A percentile compares a stretch with the other conserved stretches of the same genome.
Conservation (phyloP, 805 yeast genomes). For the Blastobotrys mokoenaii region DNA sequence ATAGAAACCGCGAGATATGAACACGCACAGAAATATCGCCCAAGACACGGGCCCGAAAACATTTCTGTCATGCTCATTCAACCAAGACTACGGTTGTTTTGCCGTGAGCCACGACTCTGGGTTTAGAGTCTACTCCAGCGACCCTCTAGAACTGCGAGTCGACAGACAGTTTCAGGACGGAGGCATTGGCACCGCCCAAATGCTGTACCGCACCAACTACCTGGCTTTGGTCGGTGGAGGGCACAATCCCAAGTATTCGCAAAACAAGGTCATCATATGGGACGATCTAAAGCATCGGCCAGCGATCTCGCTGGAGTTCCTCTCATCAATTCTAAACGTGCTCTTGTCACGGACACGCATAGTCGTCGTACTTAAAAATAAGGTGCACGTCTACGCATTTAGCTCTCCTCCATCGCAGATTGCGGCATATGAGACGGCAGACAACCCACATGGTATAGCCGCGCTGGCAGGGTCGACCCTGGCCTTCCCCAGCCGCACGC, state of each 20-base stretch:
- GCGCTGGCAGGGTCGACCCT: constrained; percentile 46
- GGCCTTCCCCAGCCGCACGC: constrained; percentile 69
- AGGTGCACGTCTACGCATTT: constrained; percentile 70
- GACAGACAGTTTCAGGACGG: constrained; percentile 40
- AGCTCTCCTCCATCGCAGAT: constrained; percentile 68
- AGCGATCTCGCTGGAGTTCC: constrained; percentile 66
- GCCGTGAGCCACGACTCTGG: constrained; percentile 76
- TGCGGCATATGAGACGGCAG: constrained; percentile 54
- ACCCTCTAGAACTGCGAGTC: constrained; percentile 75
- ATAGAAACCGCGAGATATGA: constrained; percentile 8
- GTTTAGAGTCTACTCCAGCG: constrained; percentile 75
- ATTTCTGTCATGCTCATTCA: constrained; percentile 58
- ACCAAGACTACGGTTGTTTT: constrained; percentile 87
- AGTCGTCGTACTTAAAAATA: constrained; percentile 59
- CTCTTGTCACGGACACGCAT: constrained; percentile 68
- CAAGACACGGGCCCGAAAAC: constrained; percentile 6
- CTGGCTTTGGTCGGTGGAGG: constrained; percentile 91
- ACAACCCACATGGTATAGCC: constrained; percentile 56
- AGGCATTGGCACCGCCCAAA: constrained; percentile 69
- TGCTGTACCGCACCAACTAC: constrained; percentile 88
- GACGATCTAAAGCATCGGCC: constrained; percentile 77
- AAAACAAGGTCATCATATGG: constrained; percentile 80
- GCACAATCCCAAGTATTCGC: constrained; percentile 63
- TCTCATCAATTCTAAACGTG: constrained; percentile 66
- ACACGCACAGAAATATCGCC: constrained; percentile 12